Evolutionary conservation across 23 red algal genomes (phyloP).

Genomic region (Pyropia yezoensis): DNA sequence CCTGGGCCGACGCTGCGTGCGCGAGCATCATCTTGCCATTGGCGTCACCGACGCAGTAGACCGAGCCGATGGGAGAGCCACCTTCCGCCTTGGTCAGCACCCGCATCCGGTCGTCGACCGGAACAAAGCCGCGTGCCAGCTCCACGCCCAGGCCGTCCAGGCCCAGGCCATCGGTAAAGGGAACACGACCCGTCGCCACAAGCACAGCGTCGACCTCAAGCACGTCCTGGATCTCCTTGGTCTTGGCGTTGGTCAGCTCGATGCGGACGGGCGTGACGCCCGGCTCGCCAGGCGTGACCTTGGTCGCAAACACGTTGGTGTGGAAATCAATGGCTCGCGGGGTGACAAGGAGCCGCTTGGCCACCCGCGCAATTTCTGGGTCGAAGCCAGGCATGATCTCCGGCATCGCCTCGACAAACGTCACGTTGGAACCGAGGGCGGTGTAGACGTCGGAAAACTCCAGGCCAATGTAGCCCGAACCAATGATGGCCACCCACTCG

Average conservation of each 20-base stretch:
- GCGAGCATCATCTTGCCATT: conserved; percentile 99
- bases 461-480: conserved; percentile 95
- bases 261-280: conserved; percentile 73
- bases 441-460: conserved; percentile 99
- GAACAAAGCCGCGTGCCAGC: conserved; percentile 81
- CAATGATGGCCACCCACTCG: conserved; percentile 96
- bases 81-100: conserved; percentile 47
- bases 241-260: conserved; percentile 75
- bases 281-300: conserved; percentile 78
- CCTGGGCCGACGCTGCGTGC: conserved; percentile 94
- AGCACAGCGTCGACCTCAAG: conserved; percentile 87
- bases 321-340: conserved; percentile 83
- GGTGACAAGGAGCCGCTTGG: conserved; percentile 80
- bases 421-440: conserved; percentile 90
- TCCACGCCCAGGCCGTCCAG: conserved; percentile 63
- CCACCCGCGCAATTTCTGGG: conserved; percentile 82
- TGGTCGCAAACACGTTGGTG: conserved; percentile 86
- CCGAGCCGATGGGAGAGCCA: conserved; percentile 44
- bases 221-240: conserved; percentile 40
- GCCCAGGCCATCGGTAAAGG: conserved; percentile 78
- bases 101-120: conserved; percentile 89
- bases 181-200: conserved; percentile 85
- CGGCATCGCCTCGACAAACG: conserved; percentile 96
- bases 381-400: conserved; percentile 98
- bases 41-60: conserved; percentile 92